Evolutionary conservation across 139 green algal genomes (phyloP).

Genomic region (Chlamydomonas asymmetrica): DNA sequence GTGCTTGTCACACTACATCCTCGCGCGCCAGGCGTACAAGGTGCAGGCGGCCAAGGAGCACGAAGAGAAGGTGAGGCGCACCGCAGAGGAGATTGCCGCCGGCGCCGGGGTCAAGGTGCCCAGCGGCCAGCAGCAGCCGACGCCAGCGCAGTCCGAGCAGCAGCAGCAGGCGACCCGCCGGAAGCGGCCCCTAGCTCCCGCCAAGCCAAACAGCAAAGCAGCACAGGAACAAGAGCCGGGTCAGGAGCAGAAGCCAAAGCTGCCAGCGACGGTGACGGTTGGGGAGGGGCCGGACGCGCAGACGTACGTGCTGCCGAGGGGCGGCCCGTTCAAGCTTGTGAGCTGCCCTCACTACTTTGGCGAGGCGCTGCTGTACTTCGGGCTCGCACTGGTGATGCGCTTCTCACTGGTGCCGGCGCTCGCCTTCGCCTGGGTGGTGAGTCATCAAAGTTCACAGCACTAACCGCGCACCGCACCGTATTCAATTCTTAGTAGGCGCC

Average conservation of each 20-base stretch:
- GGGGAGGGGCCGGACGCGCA: not conserved
- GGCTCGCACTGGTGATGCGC: conserved; percentile 42
- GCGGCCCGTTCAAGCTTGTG: conserved; percentile 68
- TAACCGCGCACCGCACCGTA: no score
- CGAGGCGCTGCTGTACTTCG: conserved; percentile 77
- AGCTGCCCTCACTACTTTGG: conserved; percentile 81
- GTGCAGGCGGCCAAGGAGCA: no score
- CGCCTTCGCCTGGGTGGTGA: conserved; percentile 53
- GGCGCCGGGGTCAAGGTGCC: no score
- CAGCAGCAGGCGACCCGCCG: no score
- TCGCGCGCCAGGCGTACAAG: conserved; percentile 50
- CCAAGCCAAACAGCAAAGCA: no score
- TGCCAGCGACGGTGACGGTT: not conserved
- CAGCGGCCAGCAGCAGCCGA: no score
- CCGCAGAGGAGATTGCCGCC: no score
- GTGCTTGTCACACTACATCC: conserved; percentile 48
- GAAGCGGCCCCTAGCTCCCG: no score
- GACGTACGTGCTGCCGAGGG: conserved; percentile 26
- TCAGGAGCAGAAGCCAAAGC: not conserved
- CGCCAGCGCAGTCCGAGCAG: conserved; percentile 11
- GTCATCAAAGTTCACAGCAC: no score
- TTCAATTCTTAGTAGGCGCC: no score
- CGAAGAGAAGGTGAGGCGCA: no score
- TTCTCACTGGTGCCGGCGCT: conserved; percentile 18
- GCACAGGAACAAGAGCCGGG: no score